These are phyloP conservation scores for Hypoxylon sp. DNA, from an alignment of 2,329 filamentous ascomycete species.

Conservation along the genomic window DNA sequence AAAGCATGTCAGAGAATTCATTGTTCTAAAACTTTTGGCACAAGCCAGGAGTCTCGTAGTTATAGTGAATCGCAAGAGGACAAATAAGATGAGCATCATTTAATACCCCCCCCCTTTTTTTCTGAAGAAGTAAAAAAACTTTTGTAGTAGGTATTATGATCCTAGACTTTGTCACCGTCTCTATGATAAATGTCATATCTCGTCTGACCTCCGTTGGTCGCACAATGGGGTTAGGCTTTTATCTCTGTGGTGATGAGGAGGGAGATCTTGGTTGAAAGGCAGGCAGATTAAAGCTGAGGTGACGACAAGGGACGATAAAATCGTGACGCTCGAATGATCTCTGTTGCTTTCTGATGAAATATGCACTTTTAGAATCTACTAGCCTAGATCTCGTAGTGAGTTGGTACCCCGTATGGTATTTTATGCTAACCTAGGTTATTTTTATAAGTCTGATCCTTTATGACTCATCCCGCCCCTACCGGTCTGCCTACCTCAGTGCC, in stretches of 20 bases:
- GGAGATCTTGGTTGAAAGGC: no score
- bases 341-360: not conserved
- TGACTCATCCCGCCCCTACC: slow-evolving; percentile 5
- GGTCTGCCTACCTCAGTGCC: not conserved
- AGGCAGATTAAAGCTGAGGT: no score
- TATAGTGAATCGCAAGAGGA: no score
- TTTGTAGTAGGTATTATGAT: not conserved
- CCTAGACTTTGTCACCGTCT: not conserved
- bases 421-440: not conserved
- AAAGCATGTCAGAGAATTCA: no score
- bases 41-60: no score
- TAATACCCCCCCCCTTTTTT: no score
- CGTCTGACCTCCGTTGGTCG: not conserved
- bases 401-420: not conserved
- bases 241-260: not conserved
- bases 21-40: no score
- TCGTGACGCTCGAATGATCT: not conserved
- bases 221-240: not conserved
- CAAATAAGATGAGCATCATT: no score
- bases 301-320: not conserved
- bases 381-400: not conserved
- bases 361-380: not conserved
- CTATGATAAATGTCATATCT: not conserved
- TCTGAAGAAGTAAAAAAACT: no score
- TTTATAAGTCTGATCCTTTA: not conserved